Base-by-base conservation (phyloP, 768 basidiomycete genomes). In the Trametes coccinea region DNA sequence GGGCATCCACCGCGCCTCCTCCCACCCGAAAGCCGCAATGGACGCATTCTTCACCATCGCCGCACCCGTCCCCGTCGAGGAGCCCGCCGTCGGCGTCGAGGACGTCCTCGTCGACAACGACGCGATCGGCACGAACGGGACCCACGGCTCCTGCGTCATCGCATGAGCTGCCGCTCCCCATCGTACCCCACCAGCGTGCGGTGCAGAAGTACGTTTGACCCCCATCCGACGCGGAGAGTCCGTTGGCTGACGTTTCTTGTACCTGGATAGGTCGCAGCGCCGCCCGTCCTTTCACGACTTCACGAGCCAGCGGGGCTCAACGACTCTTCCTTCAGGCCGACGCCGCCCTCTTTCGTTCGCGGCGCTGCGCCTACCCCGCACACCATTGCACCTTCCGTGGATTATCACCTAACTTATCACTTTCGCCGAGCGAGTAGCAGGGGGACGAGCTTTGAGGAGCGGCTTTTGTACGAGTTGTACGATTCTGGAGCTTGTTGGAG, bases 41-140 rank as follows among this genome's bases (percentile, higher is more conserved):
- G 64, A 65, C 64, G 64, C 64, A 11, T 65, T 65, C 60, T 61
- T 62, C 53, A 59, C 53, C 53, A 55, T 62, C 60, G 64, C 64
- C 16, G 29, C 53, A 43, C 56, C 60, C 53, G 60, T 62, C 57
- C 60, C 60, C 39, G 47, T 39, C 45, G 64, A 59, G 53, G 47
- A 41, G 39, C 60, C 61, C 34, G 34, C 34, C 6, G 11, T 6
- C 34, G 34, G 11, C 56, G 54, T 53, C 56, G 64, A 65, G 60
- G 56, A 61, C 52, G 27, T 62, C 27, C 64, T 53, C 46, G 37
- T 53, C 60, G 56, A 61, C 57, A 27, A 47, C 34, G 64, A 65
- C 50, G 45, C 43, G 10, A 10, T 45, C 30, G 59, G 59, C 27
- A 57, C 41, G 52, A 45, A 43, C 45, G 40, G 54, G 34, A 51